phyloP scores from a whole-genome alignment of 495 filamentous ascomycete genomes.

The Penicillium coffeae region DNA sequence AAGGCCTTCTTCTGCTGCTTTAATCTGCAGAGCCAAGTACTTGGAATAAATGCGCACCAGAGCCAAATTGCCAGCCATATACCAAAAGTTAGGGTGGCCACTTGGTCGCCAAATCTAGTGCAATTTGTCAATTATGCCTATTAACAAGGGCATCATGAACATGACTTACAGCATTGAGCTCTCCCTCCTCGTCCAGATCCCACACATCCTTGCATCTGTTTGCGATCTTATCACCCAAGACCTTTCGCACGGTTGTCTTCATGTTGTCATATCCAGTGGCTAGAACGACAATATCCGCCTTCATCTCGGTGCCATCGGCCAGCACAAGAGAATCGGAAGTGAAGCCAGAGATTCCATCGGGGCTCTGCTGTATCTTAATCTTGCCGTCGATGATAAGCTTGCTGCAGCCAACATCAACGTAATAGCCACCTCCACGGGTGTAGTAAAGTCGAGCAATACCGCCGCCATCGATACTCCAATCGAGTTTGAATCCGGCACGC shows the following conservation, averaged over 20 bases:
- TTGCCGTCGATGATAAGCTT: too few species aligned
- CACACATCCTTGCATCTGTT: conserved; percentile 63
- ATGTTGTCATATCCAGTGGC: too few species aligned
- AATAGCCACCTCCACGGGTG: too few species aligned
- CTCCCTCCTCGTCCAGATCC: conserved; percentile 73
- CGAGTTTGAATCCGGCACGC: too few species aligned
- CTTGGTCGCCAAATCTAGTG: conserved; percentile 64
- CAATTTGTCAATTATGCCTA: neutral
- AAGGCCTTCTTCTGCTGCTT: neutral
- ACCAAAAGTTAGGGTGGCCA: conserved; percentile 66
- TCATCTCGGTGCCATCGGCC: too few species aligned
- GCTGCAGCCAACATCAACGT: too few species aligned
- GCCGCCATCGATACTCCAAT: too few species aligned
- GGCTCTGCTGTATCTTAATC: too few species aligned
- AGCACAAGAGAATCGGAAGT: too few species aligned
- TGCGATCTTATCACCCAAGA: conserved; percentile 64
- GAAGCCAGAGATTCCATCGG: too few species aligned
- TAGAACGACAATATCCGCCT: too few species aligned
- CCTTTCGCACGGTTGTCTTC: conserved; percentile 36
- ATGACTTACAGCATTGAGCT: conserved; percentile 45
- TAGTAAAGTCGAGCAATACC: too few species aligned
- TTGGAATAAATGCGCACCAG: conserved; percentile 64
- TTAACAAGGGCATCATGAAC: neutral
- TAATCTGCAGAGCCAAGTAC: conserved; percentile 1
- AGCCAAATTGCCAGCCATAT: conserved; percentile 70